These are phyloP conservation scores for Nepenthes gracilis DNA, from an alignment of 148 eudicot species.

Conservation along the genomic window DNA sequence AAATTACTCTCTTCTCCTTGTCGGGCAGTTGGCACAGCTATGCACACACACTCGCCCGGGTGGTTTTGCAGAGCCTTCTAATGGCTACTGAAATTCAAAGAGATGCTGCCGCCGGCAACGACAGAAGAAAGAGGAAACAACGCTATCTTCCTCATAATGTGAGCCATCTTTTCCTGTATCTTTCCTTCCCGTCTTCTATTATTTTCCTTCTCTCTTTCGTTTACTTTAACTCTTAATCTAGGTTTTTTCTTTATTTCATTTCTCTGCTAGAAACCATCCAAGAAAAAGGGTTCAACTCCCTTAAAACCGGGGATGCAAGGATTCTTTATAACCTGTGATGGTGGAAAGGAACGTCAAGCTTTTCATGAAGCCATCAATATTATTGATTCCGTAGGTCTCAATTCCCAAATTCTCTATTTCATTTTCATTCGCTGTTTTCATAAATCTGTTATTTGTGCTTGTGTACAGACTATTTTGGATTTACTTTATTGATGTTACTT, in stretches of 20 bases:
- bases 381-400: slow-evolving; percentile 49
- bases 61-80: not conserved
- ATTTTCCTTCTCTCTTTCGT: not conserved
- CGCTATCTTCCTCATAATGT: slow-evolving; percentile 72
- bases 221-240: not conserved
- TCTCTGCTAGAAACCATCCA: slow-evolving; percentile 26
- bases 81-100: slow-evolving; percentile 43
- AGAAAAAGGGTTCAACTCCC: slow-evolving; percentile 60
- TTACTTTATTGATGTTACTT: no score
- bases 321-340: slow-evolving; percentile 92
- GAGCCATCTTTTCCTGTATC: not conserved
- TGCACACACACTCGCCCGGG: no score
- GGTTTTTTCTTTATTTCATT: not conserved
- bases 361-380: slow-evolving; percentile 69
- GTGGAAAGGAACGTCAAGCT: slow-evolving; percentile 80
- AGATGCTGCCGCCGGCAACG: slow-evolving; percentile 8
- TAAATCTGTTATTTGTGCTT: no score
- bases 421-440: not conserved
- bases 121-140: slow-evolving; percentile 48
- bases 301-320: slow-evolving; percentile 74
- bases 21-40: no score
- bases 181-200: not conserved
- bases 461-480: no score
- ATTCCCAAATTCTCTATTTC: not conserved
- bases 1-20: no score